Percentiles rank a stretch among this genome's conserved stretches.
These are phyloP conservation scores for Daldinia bambusicola DNA, from an alignment of 495 filamentous ascomycete genomes.

Conservation along the genomic window DNA sequence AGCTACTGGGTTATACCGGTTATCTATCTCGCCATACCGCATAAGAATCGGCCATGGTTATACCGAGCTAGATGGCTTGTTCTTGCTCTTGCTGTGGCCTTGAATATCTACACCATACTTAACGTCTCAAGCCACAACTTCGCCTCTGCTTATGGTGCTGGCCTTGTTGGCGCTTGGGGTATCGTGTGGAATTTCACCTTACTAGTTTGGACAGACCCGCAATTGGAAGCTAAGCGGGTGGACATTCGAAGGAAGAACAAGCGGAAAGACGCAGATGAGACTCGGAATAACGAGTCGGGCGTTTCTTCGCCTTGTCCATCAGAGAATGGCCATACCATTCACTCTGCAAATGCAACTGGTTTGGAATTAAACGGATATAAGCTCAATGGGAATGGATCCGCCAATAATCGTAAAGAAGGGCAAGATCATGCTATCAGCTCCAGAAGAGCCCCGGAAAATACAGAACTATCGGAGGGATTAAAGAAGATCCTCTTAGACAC, in stretches of 20 bases:
- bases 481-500: slow-evolving; percentile 1
- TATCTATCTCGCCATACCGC: slow-evolving; percentile 69
- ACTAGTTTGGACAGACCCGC: slow-evolving; percentile 71
- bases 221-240: slow-evolving; percentile 74
- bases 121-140: slow-evolving; percentile 65
- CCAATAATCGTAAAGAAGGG: not conserved
- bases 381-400: not conserved
- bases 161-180: slow-evolving; percentile 72
- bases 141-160: slow-evolving; percentile 73
- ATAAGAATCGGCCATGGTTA: slow-evolving; percentile 59
- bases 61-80: slow-evolving; percentile 63
- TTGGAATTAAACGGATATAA: slow-evolving; percentile 18
- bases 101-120: slow-evolving; percentile 57
- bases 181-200: slow-evolving; percentile 71
- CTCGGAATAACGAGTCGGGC: not conserved
- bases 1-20: slow-evolving; percentile 61
- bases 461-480: slow-evolving; percentile 11
- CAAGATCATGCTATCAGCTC: not conserved
- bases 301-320: not conserved
- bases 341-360: slow-evolving; percentile 10
- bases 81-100: slow-evolving; percentile 54
- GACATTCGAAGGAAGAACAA: slow-evolving; percentile 58
- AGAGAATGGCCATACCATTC: not conserved
- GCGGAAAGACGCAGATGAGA: slow-evolving; percentile 37
- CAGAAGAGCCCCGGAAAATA: not conserved